A percentile compares a stretch with the other conserved stretches of the same genome.
phyloP scores from a whole-genome alignment of 140 eudicot species.

The Anethum foeniculum region DNA sequence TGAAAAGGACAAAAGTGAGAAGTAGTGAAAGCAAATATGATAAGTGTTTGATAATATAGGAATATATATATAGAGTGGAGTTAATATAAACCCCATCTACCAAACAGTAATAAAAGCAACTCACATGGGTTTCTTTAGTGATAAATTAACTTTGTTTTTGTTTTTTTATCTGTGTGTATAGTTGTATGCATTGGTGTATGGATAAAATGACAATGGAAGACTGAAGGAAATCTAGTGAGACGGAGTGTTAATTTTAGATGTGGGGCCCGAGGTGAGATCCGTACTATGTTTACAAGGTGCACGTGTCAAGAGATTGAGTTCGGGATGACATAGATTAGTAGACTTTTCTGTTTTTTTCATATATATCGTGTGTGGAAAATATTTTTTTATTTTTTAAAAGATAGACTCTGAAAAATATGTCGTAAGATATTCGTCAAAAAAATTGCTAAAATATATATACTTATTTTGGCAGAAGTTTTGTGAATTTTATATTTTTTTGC shows the following conservation, averaged over 20 bases:
- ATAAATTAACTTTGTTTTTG: not conserved
- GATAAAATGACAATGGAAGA: not conserved
- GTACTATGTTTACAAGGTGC: not conserved
- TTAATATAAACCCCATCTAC: not conserved
- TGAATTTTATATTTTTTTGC: too few species aligned
- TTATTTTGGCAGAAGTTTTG: too few species aligned
- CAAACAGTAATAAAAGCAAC: slow-evolving; percentile 2
- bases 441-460: too few species aligned
- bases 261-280: not conserved
- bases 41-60: not conserved
- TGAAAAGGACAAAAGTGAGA: not conserved
- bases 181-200: not conserved
- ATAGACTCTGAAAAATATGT: not conserved
- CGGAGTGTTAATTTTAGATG: not conserved
- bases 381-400: not conserved
- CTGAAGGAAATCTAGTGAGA: not conserved
- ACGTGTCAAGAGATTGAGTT: not conserved
- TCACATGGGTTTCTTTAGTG: not conserved
- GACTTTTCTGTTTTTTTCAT: not conserved
- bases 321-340: not conserved
- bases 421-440: not conserved
- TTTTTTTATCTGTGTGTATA: not conserved
- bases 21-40: not conserved
- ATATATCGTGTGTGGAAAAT: not conserved
- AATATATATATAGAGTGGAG: not conserved